Conservation (phyloP, 2,329 filamentous ascomycete genomes). For the Calonectria montana region DNA sequence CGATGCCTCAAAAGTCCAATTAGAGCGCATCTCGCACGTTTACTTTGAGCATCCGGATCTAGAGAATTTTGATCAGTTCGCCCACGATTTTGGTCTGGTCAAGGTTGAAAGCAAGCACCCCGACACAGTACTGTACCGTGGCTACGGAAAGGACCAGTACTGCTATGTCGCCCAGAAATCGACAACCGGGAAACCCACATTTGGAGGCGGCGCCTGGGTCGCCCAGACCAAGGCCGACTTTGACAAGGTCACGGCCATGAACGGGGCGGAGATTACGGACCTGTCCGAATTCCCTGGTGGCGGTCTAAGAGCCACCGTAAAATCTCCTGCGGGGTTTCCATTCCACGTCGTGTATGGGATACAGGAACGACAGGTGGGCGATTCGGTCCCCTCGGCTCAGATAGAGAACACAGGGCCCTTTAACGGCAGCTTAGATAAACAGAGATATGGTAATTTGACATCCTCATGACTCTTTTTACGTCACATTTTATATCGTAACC, state of each 20-base stretch:
- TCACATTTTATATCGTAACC: neutral
- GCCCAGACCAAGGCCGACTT: slow-evolving; percentile 12
- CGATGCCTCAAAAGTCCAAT: slow-evolving; percentile 11
- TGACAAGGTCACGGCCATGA: slow-evolving; percentile 11
- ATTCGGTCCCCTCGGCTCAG: neutral
- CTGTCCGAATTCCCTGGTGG: neutral
- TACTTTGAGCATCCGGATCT: slow-evolving; percentile 13
- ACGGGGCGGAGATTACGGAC: neutral
- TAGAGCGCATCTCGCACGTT: slow-evolving; percentile 4
- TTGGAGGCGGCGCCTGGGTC: slow-evolving; percentile 6
- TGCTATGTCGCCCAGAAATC: slow-evolving; percentile 13
- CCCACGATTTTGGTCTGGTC: slow-evolving; percentile 6
- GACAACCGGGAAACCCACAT: neutral
- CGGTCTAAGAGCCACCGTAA: neutral
- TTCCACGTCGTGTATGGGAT: slow-evolving; percentile 12
- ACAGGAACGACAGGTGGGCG: neutral
- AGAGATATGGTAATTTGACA: neutral
- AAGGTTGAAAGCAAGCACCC: neutral
- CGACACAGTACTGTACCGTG: neutral
- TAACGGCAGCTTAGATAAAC: neutral
- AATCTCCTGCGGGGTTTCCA: neutral
- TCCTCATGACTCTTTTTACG: no score
- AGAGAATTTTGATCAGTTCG: neutral
- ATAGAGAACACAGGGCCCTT: neutral
- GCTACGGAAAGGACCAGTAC: slow-evolving; percentile 17